phyloP scores from a whole-genome alignment of 345 rosid species.

The Durio zibethinus region DNA sequence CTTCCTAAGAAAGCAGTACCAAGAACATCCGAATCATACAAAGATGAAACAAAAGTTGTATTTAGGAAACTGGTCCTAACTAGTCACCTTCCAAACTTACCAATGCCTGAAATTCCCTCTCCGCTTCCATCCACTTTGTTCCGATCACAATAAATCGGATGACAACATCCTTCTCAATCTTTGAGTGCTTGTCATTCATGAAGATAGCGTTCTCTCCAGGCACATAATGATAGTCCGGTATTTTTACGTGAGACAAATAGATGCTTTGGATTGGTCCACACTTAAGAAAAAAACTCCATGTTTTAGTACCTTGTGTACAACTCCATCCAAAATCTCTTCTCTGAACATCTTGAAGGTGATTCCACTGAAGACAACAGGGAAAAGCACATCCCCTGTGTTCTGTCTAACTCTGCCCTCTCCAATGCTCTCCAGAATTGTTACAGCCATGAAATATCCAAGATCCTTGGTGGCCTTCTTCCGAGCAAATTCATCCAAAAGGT shows the following conservation, averaged over 20 bases:
- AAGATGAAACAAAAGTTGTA: background rate
- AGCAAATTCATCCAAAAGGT: conserved; percentile 56
- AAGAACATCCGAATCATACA: background rate
- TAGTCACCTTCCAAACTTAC: conserved; percentile 41
- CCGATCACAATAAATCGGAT: conserved; percentile 65
- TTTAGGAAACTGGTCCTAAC: conserved; percentile 52
- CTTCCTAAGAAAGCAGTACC: background rate
- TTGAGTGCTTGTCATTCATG: conserved; percentile 50
- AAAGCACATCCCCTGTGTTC: conserved; percentile 61
- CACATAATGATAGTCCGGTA: conserved; percentile 56
- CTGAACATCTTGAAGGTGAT: conserved; percentile 71
- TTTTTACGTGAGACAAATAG: conserved; percentile 49
- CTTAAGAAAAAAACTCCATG: conserved; percentile 74
- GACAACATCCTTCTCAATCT: conserved; percentile 47
- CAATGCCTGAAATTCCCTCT: conserved; percentile 75
- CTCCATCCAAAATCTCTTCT: conserved; percentile 67
- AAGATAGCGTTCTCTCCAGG: conserved; percentile 69
- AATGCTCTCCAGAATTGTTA: conserved; percentile 48
- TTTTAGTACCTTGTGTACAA: too few species aligned
- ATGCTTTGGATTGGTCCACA: conserved; percentile 61
- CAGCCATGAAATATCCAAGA: conserved; percentile 56
- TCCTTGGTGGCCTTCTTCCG: conserved; percentile 60
- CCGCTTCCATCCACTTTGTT: conserved; percentile 68
- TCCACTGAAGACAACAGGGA: conserved; percentile 63
- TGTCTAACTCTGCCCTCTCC: conserved; percentile 76